These are phyloP conservation scores for Sarocladiaceae sp. DNA, from an alignment of 2,329 filamentous ascomycete genomes.

Conservation along the genomic window DNA sequence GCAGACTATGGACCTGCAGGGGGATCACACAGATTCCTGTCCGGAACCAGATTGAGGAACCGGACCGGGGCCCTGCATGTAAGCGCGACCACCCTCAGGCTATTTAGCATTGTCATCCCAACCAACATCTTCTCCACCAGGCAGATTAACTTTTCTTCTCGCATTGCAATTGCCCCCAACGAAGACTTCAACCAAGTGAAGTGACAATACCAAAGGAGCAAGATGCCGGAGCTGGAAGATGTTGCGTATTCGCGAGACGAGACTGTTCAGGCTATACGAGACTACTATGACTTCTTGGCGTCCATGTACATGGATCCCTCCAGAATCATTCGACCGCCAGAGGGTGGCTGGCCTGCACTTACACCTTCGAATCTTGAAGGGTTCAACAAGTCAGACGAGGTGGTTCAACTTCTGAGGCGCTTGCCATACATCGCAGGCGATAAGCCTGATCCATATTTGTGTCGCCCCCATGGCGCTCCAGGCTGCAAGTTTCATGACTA, in stretches of 20 bases:
- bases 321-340: not conserved
- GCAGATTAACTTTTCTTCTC: not conserved
- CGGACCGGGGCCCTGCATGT: too few relatives aligned
- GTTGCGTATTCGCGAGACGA: not conserved
- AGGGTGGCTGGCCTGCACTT: not conserved
- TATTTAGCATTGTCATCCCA: too few relatives aligned
- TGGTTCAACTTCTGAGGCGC: not conserved
- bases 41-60: too few relatives aligned
- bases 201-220: not conserved
- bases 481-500: not conserved
- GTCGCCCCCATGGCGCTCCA: not conserved
- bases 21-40: too few relatives aligned
- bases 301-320: not conserved
- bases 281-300: slow-evolving; percentile 5
- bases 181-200: not conserved
- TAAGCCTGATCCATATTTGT: not conserved
- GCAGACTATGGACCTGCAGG: too few relatives aligned
- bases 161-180: not conserved
- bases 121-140: not conserved
- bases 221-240: not conserved
- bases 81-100: too few relatives aligned
- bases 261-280: not conserved
- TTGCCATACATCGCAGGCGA: not conserved
- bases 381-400: not conserved
- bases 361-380: not conserved